Conservation (phyloP, 139 green algal genomes). For the Chlamydomonas sp. region DNA sequence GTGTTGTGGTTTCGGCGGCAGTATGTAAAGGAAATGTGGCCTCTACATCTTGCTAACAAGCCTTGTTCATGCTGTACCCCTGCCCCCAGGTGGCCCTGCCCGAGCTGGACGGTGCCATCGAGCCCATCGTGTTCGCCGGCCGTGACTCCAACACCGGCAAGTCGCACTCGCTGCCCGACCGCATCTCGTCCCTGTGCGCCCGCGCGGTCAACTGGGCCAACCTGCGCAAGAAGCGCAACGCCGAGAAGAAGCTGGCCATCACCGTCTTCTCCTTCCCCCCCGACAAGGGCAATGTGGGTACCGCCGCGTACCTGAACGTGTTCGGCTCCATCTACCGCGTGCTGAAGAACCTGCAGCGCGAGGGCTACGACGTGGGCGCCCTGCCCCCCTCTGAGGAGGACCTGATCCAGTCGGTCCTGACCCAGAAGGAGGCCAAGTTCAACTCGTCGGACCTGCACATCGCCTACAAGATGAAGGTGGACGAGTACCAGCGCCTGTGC, state of each 20-base stretch:
- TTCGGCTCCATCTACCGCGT: slow-evolving; percentile 97
- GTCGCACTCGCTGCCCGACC: slow-evolving; percentile 96
- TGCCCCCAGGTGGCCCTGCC: slow-evolving; percentile 93
- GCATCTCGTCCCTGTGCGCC: slow-evolving; percentile 86
- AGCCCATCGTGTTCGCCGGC: slow-evolving; percentile 99
- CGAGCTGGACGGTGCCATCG: slow-evolving; percentile 97
- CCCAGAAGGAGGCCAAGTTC: slow-evolving; percentile 93
- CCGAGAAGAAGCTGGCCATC: slow-evolving; percentile 96
- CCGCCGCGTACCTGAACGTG: slow-evolving; percentile 99
- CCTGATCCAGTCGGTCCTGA: slow-evolving; percentile 92
- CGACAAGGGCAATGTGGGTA: slow-evolving; percentile 99
- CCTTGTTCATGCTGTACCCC: background rate
- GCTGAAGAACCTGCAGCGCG: slow-evolving; percentile 86
- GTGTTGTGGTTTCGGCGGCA: no score
- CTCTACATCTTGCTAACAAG: no score
- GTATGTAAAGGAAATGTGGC: no score
- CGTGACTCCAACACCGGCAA: slow-evolving; percentile 97
- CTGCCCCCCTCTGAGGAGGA: slow-evolving; percentile 80
- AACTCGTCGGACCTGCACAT: slow-evolving; percentile 97
- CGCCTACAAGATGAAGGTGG: slow-evolving; percentile 94
- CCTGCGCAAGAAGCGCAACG: slow-evolving; percentile 91
- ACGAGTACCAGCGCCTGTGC: slow-evolving; percentile 93
- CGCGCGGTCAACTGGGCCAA: slow-evolving; percentile 97
- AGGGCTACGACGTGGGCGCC: slow-evolving; percentile 94
- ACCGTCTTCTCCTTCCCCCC: slow-evolving; percentile 99